These are phyloP conservation scores for Exophiala bonariae DNA, from an alignment of 2,329 filamentous ascomycete species.

Conservation along the genomic window DNA sequence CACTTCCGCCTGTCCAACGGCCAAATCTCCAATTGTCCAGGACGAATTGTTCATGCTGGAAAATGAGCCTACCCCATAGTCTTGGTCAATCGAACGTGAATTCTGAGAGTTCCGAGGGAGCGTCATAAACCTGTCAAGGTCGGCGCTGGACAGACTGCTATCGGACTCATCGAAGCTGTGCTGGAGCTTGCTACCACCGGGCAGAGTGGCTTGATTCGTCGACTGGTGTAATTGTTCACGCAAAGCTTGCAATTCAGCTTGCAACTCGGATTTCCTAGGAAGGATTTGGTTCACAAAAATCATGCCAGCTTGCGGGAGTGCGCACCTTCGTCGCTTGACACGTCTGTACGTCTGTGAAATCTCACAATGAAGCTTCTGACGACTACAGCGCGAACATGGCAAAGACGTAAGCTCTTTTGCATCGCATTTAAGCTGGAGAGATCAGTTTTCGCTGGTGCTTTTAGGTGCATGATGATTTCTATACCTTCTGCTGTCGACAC, in stretches of 20 bases:
- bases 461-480: background rate
- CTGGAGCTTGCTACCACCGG: no score
- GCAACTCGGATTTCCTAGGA: slow-evolving; percentile 26
- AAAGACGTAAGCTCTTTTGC: slow-evolving; percentile 12
- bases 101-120: no score
- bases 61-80: no score
- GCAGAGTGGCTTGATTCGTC: no score
- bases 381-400: slow-evolving; percentile 15
- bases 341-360: slow-evolving; percentile 12
- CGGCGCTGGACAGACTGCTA: background rate
- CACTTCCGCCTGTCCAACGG: no score
- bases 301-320: slow-evolving; percentile 1
- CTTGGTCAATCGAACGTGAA: no score
- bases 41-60: no score
- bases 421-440: slow-evolving; percentile 16
- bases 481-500: slow-evolving; percentile 67
- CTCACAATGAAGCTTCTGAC: slow-evolving; percentile 9
- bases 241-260: slow-evolving; percentile 13
- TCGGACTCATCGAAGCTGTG: no score
- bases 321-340: slow-evolving; percentile 15
- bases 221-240: background rate
- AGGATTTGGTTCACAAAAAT: background rate
- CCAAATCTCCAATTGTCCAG: no score
- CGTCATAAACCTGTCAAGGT: no score
- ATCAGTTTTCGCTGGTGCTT: background rate